Percentiles rank a stretch among this genome's conserved stretches.
Evolutionary conservation across 495 filamentous ascomycete species (phyloP).

Genomic region (Penicillium chermesinum): DNA sequence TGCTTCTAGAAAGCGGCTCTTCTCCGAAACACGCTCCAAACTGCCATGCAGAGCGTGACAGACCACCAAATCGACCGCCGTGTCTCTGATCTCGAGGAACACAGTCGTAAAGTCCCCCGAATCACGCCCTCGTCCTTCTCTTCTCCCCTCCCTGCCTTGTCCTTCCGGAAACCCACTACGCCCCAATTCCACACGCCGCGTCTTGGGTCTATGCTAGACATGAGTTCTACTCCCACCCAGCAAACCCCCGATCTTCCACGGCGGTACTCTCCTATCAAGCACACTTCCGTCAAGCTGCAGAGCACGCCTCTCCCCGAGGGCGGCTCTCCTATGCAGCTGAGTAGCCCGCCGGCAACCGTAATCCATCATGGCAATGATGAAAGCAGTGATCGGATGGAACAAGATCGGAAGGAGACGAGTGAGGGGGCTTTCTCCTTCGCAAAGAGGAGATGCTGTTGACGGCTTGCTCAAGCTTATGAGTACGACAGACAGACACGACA

Average conservation of each 20-base stretch:
- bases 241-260: constrained; percentile 22
- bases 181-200: constrained; percentile 21
- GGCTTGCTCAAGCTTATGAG: constrained; percentile 40
- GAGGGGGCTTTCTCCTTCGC: constrained; percentile 24
- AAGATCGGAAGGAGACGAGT: constrained; percentile 9
- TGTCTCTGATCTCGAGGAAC: constrained; percentile 41
- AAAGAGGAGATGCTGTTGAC: constrained; percentile 39
- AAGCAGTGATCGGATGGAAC: constrained; percentile 7
- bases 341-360: constrained; percentile 32
- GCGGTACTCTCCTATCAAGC: constrained; percentile 4
- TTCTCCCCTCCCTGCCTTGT: constrained; percentile 7
- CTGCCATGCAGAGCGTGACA: constrained; percentile 39
- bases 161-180: constrained; percentile 17
- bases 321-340: constrained; percentile 36
- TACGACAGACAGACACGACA: constrained; percentile 22
- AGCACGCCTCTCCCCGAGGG: constrained; percentile 16
- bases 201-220: constrained; percentile 16
- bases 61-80: constrained; percentile 42
- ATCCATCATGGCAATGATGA: constrained; percentile 10
- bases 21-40: constrained; percentile 40
- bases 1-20: constrained; percentile 38
- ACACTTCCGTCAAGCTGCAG: constrained; percentile 21
- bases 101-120: constrained; percentile 38
- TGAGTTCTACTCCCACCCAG: constrained; percentile 17
- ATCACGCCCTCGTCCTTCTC: constrained; percentile 25